Evolutionary conservation across 805 yeast species (phyloP), one percentile per base, ranked within the genome.

Genomic region (Spathaspora boniae): DNA sequence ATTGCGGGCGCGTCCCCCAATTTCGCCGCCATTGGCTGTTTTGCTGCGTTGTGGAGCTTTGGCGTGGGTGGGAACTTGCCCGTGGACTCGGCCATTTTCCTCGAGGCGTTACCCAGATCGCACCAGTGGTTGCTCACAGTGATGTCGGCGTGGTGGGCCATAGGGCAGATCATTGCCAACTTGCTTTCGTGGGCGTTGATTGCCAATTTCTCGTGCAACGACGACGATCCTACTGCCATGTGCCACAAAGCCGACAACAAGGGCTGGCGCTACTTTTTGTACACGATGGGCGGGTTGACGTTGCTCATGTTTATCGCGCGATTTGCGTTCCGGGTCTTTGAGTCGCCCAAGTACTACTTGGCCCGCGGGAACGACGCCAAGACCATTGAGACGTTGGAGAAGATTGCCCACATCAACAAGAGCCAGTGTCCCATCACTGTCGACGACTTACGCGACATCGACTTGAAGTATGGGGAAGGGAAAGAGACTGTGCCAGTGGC

Each of bases 241-340:
- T 78, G 84, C 50, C 55, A 60, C 22, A 66, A 76, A 14, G 41
- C 43, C 6, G 60, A 68, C 30, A 79, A 79, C 51, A 68, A 72
- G 58, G 84, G 85, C 28, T 78, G 84, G 84, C 60, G 85, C 47
- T 79, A 78, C 54, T 62, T 68, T 36, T 56, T 71, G 36, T 68
- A 65, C 44, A 77, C 80, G 2, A 43, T 76, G 42, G 60, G 74
- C 6, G 75, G 84, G n/a, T 43, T 78, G 20, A 78, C 80, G 2
- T 47, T 64, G 32, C 27, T 61, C 16, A 54, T 63, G 57, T 63
- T 62, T 36, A 31, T 50, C 16, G 48, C 56, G 6, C 46, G 71
- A 31, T 66, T 74, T 41, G 37, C 49, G 3, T 62, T 65, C 40
- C 46, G 58, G 9, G 65, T 78, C 34, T 68, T 64, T 36, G 83